Evolutionary conservation across 2,329 filamentous ascomycete genomes (phyloP).

Genomic region (Pseudopithomyces chartarum): DNA sequence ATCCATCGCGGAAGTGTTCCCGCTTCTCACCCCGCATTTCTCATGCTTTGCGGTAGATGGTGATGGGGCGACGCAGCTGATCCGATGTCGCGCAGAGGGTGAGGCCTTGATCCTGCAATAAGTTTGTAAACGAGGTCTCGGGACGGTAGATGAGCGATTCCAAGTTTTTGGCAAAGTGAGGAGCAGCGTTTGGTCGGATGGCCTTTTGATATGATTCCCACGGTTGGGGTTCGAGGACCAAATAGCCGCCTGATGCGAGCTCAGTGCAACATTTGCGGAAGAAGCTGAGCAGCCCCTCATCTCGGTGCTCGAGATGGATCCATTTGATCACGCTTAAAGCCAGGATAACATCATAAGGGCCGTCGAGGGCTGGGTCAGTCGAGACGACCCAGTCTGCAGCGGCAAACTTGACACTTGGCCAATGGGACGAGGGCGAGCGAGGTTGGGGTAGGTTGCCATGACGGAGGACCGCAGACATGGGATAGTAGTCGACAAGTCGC

Average conservation of each 20-base stretch:
- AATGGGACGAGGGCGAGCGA: conserved; percentile 20
- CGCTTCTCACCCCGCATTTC: conserved; percentile 12
- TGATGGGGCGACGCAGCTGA: conserved; percentile 38
- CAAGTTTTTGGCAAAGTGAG: conserved; percentile 37
- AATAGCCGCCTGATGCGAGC: conserved; percentile 34
- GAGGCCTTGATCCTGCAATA: conserved; percentile 34
- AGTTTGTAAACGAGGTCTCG: conserved; percentile 39
- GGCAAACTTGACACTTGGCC: conserved; percentile 37
- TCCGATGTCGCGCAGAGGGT: conserved; percentile 34
- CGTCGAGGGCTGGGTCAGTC: conserved; percentile 25
- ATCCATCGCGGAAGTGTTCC: conserved; percentile 8
- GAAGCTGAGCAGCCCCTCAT: conserved; percentile 37
- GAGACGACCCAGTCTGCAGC: conserved; percentile 41
- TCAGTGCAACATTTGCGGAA: conserved; percentile 39
- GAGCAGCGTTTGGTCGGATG: conserved; percentile 36
- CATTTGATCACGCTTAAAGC: conserved; percentile 48
- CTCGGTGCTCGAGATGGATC: conserved; percentile 45
- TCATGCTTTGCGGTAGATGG: conserved; percentile 39
- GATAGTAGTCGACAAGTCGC: conserved; percentile 39
- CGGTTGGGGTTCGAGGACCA: conserved; percentile 41
- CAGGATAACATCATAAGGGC: conserved; percentile 43
- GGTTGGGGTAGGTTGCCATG: conserved; percentile 29
- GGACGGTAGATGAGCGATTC: conserved; percentile 34
- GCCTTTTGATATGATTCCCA: conserved; percentile 46
- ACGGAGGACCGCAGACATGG: conserved; percentile 41